A percentile compares a stretch with the other conserved stretches of the same genome.
These are phyloP conservation scores for Debaryomycetaceae sp. DNA, from an alignment of 1,139 yeast species.

Conservation along the genomic window DNA sequence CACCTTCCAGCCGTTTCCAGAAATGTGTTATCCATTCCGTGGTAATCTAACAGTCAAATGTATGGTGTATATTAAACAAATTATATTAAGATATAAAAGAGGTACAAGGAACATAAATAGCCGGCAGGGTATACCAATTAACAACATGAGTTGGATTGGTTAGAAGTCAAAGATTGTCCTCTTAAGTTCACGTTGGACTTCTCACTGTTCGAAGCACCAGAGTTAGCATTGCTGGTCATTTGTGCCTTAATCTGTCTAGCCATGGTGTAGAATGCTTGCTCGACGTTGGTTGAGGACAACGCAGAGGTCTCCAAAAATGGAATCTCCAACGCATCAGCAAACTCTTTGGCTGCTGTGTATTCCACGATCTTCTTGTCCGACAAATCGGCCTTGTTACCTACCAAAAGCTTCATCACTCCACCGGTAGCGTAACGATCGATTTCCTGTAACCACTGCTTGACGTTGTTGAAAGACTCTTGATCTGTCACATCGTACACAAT, in stretches of 20 bases:
- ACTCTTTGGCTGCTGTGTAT: conserved; percentile 94
- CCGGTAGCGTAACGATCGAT: conserved; percentile 98
- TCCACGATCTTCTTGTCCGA: conserved; percentile 94
- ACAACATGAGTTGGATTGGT: conserved; percentile 76
- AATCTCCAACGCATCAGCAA: conserved; percentile 93
- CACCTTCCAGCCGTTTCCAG: too few relatives aligned
- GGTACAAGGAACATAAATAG: conserved; percentile 3
- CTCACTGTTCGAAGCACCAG: conserved; percentile 41
- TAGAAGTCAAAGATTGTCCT: conserved; percentile 79
- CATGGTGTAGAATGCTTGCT: conserved; percentile 98
- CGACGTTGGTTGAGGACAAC: conserved; percentile 91
- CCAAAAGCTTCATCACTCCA: conserved; percentile 92
- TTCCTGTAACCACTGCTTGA: conserved; percentile 98
- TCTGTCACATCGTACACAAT: conserved; percentile 98
- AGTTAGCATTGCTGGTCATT: conserved; percentile 68
- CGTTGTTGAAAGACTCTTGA: conserved; percentile 95
- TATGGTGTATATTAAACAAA: background rate
- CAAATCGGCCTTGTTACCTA: conserved; percentile 95
- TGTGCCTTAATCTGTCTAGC: conserved; percentile 97
- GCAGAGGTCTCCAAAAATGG: conserved; percentile 98
- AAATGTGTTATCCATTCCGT: too few relatives aligned
- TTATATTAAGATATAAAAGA: conserved; percentile 2
- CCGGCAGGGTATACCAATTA: conserved; percentile 19
- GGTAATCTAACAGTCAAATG: too few relatives aligned
- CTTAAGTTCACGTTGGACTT: conserved; percentile 81